Evolutionary conservation across 192 early-diverging fungal genomes (phyloP), one percentile per base, ranked within the genome.

Genomic region (Podila clonocystis): DNA sequence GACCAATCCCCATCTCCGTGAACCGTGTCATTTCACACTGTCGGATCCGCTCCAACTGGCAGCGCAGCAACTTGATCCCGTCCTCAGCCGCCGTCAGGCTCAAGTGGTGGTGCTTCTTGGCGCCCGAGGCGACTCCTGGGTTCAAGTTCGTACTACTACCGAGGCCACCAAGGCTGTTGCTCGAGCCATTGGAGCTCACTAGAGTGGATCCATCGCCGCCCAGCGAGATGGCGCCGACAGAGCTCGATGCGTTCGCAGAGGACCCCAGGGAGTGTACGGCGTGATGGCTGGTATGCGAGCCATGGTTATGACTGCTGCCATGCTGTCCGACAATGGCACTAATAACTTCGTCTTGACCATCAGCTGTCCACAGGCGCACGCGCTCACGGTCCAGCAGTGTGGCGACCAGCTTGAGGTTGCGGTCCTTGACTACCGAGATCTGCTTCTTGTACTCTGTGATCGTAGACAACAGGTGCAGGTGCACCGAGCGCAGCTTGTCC

Each of bases 361-460:
- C 80, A 12, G 80, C 82, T 1, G 82, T 73, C 69, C 76, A 80
- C 6, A 88, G 65, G 7, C 84, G 55, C 11, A 82, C 83, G 3
- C 70, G 58, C n/a, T 86, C 83, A 11, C 78, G 65, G 19, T 88
- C 85, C 62, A 88, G 61, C 24, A 82, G 41, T 3, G 68, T 68
- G 13, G 75, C 72, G 13, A 73, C 78, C 33, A 83, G 29, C 13
- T 83, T 84, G 12, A 83, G 63, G 28, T 82, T 72, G 0, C 68
- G 60, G n/a, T 85, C 72, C 24, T 82, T 79, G 69, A 88, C 79
- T 2, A 79, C 82, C 13, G 73, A 62, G 50, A 86, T 85, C 55
- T 88, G 85, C 19, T 83, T 78, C 65, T 83, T 85, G 48, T 85
- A 79, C n/a, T 85, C 84, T 9, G 82, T 84, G 45, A 88, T 75